phyloP scores from a whole-genome alignment of 768 basidiomycete species.

The Boletus sensibilis region DNA sequence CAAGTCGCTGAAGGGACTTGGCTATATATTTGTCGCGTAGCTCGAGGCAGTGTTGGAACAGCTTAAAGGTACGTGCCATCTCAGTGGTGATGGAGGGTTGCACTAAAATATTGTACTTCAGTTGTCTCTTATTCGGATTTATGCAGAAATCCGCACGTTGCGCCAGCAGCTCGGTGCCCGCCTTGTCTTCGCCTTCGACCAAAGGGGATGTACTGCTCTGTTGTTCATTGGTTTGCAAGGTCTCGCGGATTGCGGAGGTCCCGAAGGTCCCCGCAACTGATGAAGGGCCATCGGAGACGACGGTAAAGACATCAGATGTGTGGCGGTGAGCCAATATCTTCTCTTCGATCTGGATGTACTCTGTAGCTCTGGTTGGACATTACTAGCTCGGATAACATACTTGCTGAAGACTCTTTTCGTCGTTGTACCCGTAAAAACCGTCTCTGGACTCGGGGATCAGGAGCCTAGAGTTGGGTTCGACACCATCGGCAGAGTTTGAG shows the following conservation, averaged over 20 bases:
- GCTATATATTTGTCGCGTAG: slow-evolving; percentile 95
- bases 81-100: slow-evolving; percentile 39
- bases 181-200: slow-evolving; percentile 39
- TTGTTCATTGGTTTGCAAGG: slow-evolving; percentile 22
- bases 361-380: slow-evolving; percentile 1
- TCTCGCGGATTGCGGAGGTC: slow-evolving; percentile 36
- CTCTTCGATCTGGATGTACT: slow-evolving; percentile 62
- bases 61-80: slow-evolving; percentile 57
- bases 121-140: not conserved
- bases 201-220: slow-evolving; percentile 17
- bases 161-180: slow-evolving; percentile 29
- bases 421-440: slow-evolving; percentile 76
- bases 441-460: slow-evolving; percentile 54
- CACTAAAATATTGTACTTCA: slow-evolving; percentile 15
- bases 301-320: slow-evolving; percentile 48
- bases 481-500: not conserved
- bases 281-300: slow-evolving; percentile 22
- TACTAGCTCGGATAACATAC: slow-evolving; percentile 43
- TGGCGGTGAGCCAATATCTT: slow-evolving; percentile 68
- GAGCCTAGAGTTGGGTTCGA: slow-evolving; percentile 32
- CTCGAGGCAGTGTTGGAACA: slow-evolving; percentile 81
- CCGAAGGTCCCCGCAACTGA: slow-evolving; percentile 42
- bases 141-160: slow-evolving; percentile 28
- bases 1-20: slow-evolving; percentile 84
- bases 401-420: slow-evolving; percentile 75